Evolutionary conservation across 1,139 yeast genomes (phyloP), one percentile per base, ranked within the genome.

Genomic region (Magnusiomyces sp.): DNA sequence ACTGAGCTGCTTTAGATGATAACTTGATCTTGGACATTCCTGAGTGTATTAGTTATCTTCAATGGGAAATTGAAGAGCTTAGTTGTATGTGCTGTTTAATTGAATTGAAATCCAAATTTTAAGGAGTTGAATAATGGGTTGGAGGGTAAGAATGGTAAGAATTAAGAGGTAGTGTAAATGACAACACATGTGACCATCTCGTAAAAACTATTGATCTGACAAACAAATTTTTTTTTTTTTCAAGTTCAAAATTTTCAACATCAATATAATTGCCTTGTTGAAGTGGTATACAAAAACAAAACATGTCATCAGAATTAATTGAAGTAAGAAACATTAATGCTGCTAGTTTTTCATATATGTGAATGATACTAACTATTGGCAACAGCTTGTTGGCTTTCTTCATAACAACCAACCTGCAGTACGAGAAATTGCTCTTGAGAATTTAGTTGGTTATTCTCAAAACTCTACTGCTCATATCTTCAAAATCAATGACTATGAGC

Each of bases 341-440:
- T 2, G 9, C 16, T 20, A 4, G 11, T 33, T 13, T 10, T 13
- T 46, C n/a, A 17, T 19, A 40, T 9, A 13, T 14, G 2, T n/a
- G 20, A 23, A 43, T 29, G 19, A 31, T 29, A 5, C 17, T 13
- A 27, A 38, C 10, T 10, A 20, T 20, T 29, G 5, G 20, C 10
- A 42, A 34, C 43, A 69, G 62, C 60, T 89, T 46, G 95, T 90
- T 19, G 79, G 76, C 46, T 90, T 92, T 66, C 73, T 92, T 55
- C 96, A 87, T 64, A 80, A 90, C 7, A 83, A 85, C 1, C 90
- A 86, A 61, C 83, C 87, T 2, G 85, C 87, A 7, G 88, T 89
- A 32, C 80, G 85, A 51, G 89, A 83, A 58, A 81, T 90, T 51
- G 97, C 97, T 0, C 71, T 90, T 50, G 94, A 86, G 59, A 81